Base-by-base conservation (phyloP, 2,329 filamentous ascomycete species). In the Xylariaceae sp. region DNA sequence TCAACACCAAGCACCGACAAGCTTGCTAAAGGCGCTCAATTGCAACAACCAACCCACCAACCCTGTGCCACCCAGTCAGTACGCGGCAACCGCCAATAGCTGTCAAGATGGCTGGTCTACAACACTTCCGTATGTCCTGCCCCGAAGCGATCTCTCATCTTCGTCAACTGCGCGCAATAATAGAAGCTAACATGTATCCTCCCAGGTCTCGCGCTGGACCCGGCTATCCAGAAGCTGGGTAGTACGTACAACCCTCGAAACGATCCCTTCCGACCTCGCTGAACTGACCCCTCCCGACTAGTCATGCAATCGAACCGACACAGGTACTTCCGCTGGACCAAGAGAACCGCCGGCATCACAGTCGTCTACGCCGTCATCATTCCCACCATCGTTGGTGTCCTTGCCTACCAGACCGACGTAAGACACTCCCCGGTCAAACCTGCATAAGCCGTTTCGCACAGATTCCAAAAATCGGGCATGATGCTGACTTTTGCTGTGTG, bases 271-370 rank as follows among this genome's bases (percentile, higher is more conserved):
- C 10, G n/a, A 19, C 5, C 36, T 10, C 22, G 43, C 19, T 9
- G 2, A 9, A 40, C 18, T 40, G 17, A 18, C 33, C 18, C 17
- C 31, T 45, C 2, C 33, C 14, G 13, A 33, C 63, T 66, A 96
- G 92, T 88, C 71, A 89, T 97, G 84, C 83, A 81, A 66, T 78
- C 82, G 66, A 90, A 89, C 77, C 88, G 94, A 61, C 87, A 92
- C 82, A 90, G 90, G 75, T 96, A 90, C 82, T 99, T 97, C 82
- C 83, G 90, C 72, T 97, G 90, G 90, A 97, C 88, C 34, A 82
- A 84, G 47, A 81, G 88, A 66, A 96, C 90, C 42, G 90, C 90
- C 31, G 84, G 83, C 75, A 73, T 97, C 66, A 86, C 87, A 5
- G 83, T 97, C 68, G 77, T 87, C 59, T 97, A 93, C 72, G 81